Evolutionary conservation across 148 eudicot species (phyloP).

Genomic region (Chenopodium berlandieri): DNA sequence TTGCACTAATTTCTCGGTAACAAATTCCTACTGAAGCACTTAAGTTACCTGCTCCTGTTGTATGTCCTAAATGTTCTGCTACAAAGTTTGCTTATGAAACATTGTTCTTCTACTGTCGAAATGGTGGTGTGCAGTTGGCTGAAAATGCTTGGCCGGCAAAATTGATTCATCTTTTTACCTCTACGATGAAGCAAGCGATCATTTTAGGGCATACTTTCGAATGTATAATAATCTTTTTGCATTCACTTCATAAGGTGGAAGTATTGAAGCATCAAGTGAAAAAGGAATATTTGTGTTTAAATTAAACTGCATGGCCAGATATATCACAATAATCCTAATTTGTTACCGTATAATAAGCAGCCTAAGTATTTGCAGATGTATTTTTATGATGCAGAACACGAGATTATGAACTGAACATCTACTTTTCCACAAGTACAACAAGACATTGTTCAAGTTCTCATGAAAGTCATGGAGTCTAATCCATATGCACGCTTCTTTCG

Average conservation of each 20-base stretch:
- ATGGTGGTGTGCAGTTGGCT: not conserved
- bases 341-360: not conserved
- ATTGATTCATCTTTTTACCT: not conserved
- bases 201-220: not conserved
- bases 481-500: slow-evolving; percentile 8
- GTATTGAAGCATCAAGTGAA: not conserved
- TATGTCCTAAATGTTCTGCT: not conserved
- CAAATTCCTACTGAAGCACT: too few relatives aligned
- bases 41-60: too few relatives aligned
- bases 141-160: not conserved
- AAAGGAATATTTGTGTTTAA: not conserved
- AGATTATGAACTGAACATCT: too few relatives aligned
- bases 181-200: not conserved
- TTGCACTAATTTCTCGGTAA: too few relatives aligned
- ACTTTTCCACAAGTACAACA: too few relatives aligned
- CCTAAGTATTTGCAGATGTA: not conserved
- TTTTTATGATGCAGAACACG: not conserved
- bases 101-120: not conserved
- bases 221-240: slow-evolving; percentile 6
- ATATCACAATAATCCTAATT: not conserved
- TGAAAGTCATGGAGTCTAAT: not conserved
- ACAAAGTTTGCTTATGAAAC: not conserved
- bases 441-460: not conserved
- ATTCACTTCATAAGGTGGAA: not conserved
- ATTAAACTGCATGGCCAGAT: not conserved